Conservation (phyloP, 352 stramenopile genomes). For the Pythium myriotylum region DNA sequence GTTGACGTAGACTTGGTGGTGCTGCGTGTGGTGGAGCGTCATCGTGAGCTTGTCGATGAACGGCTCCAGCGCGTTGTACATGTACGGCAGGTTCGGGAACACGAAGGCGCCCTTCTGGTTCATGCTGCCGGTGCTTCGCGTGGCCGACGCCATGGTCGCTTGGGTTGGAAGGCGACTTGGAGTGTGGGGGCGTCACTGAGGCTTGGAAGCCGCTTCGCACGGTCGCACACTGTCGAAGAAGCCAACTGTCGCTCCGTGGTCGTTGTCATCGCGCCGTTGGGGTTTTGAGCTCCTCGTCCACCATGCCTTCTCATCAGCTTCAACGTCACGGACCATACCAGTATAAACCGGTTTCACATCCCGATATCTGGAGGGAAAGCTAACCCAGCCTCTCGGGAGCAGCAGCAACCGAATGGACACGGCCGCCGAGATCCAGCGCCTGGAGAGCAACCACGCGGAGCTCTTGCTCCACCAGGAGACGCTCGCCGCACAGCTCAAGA, state of each 20-base stretch:
- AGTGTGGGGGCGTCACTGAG: neutral
- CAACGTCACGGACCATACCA: conserved; percentile 9
- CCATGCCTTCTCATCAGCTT: neutral
- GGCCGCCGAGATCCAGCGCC: conserved; percentile 44
- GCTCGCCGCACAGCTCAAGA: conserved; percentile 45
- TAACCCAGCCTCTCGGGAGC: no score
- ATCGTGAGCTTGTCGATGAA: conserved; percentile 56
- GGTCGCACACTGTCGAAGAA: neutral
- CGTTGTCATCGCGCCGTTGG: neutral
- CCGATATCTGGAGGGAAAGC: neutral
- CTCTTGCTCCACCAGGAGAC: conserved; percentile 60
- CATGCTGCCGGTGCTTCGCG: conserved; percentile 16
- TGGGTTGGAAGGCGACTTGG: neutral
- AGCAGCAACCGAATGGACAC: no score
- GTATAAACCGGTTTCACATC: conserved; percentile 18
- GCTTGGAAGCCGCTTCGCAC: neutral
- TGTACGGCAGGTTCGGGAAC: conserved; percentile 50
- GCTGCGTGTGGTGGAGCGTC: conserved; percentile 61
- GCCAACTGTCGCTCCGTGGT: conserved; percentile 7
- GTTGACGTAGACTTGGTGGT: conserved; percentile 54
- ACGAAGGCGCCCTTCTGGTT: conserved; percentile 29
- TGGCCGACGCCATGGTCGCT: conserved; percentile 13
- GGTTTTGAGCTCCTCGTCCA: conserved; percentile 2
- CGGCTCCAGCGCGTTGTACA: conserved; percentile 59
- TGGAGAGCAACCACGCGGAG: conserved; percentile 64